These are phyloP conservation scores for Myriosclerotinia duriaeana DNA, from an alignment of 2,329 filamentous ascomycete genomes.

Conservation along the genomic window DNA sequence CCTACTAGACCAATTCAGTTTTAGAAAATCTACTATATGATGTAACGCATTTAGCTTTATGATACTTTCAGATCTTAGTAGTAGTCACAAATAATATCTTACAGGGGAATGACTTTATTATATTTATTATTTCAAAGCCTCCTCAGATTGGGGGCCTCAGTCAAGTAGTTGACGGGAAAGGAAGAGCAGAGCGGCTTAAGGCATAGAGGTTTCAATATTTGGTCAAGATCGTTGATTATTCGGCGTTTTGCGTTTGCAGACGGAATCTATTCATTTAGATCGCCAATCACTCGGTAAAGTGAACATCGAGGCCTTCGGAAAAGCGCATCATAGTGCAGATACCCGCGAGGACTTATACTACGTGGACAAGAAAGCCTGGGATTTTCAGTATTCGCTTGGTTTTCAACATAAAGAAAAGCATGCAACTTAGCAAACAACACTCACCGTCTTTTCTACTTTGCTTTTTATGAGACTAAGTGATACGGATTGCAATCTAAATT, in stretches of 20 bases:
- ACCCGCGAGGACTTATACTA: not conserved
- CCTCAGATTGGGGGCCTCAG: too few species aligned
- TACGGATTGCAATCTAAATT: not conserved
- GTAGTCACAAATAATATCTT: too few species aligned
- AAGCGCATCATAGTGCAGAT: not conserved
- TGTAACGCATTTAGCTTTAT: too few species aligned
- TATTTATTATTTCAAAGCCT: too few species aligned
- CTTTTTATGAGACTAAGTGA: not conserved
- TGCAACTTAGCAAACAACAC: not conserved
- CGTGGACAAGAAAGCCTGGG: not conserved
- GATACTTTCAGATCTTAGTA: too few species aligned
- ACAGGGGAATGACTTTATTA: too few species aligned
- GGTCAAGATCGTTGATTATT: not conserved
- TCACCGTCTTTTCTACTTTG: not conserved
- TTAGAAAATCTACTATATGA: too few species aligned
- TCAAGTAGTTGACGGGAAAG: too few species aligned
- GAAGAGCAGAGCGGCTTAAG: not conserved
- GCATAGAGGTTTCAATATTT: not conserved
- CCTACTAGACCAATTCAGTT: too few species aligned
- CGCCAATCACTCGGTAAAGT: not conserved
- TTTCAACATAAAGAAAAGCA: not conserved
- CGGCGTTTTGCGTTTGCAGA: not conserved
- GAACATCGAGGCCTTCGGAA: not conserved
- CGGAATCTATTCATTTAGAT: not conserved
- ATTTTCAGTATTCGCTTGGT: not conserved